Percentiles rank a stretch among this genome's conserved stretches.
These are phyloP conservation scores for Phyllosticta citribraziliensis DNA, from an alignment of 2,329 filamentous ascomycete genomes.

Conservation along the genomic window DNA sequence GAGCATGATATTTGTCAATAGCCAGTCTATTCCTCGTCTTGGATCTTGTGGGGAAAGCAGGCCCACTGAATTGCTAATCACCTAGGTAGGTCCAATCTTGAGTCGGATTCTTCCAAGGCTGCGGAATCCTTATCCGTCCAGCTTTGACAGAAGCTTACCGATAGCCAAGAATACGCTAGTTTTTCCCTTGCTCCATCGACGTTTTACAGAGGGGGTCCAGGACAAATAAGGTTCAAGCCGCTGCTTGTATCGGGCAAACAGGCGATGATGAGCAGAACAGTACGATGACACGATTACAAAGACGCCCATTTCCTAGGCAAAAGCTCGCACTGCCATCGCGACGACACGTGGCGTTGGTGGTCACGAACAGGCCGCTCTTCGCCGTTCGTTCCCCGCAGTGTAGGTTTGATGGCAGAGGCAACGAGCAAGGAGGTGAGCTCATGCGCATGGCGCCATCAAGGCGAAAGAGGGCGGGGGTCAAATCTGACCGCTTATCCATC, in stretches of 20 bases:
- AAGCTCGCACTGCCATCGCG: neutral
- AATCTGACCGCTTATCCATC: neutral
- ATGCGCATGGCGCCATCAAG: neutral
- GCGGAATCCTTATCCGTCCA: neutral
- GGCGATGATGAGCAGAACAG: neutral
- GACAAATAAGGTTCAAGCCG: neutral
- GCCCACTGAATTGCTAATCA: neutral
- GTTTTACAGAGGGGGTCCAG: neutral
- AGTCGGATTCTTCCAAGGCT: neutral
- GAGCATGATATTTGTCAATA: neutral
- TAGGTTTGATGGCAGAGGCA: neutral
- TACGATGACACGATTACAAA: neutral
- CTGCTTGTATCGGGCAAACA: neutral
- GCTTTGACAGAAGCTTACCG: neutral
- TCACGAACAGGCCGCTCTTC: neutral
- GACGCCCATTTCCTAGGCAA: neutral
- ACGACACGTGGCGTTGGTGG: neutral
- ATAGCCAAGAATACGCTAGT: neutral
- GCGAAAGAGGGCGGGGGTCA: neutral
- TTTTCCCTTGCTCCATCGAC: neutral
- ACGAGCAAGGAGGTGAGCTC: neutral
- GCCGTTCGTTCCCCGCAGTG: neutral
- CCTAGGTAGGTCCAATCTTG: neutral
- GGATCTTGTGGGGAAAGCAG: neutral
- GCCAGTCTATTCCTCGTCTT: neutral